A percentile compares a stretch with the other conserved stretches of the same genome.
phyloP scores from a whole-genome alignment of 306 rosid genomes.

The Lathyrus sativus region DNA sequence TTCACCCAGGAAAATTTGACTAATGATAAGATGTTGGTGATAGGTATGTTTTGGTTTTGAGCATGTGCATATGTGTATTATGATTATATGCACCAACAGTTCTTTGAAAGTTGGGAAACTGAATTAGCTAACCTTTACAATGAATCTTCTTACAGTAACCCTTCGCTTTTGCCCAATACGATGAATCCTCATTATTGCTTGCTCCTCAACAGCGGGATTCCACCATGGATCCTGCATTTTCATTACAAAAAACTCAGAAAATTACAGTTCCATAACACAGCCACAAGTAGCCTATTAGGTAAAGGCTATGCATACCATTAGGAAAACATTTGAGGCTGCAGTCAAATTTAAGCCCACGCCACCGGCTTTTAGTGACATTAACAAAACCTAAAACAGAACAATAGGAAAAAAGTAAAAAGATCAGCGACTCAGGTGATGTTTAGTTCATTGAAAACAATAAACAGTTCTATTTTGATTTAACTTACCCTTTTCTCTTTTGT shows the following conservation, averaged over 20 bases:
- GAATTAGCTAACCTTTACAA: slow-evolving; percentile 42
- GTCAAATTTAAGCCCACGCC: slow-evolving; percentile 96
- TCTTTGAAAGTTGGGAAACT: slow-evolving; percentile 9
- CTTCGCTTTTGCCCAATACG: slow-evolving; percentile 75
- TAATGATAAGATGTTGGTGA: not conserved
- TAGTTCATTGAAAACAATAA: slow-evolving; percentile 1
- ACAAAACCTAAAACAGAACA: slow-evolving; percentile 57
- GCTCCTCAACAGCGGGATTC: slow-evolving; percentile 98
- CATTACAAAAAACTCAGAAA: not conserved
- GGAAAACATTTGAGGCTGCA: slow-evolving; percentile 80
- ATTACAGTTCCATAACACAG: not conserved
- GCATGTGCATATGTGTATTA: not conserved
- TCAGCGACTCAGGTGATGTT: not conserved
- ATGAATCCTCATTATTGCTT: slow-evolving; percentile 91
- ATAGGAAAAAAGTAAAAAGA: not conserved
- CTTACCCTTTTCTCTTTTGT: slow-evolving; percentile 60
- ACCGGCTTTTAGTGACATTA: slow-evolving; percentile 81
- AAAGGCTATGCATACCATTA: slow-evolving; percentile 56
- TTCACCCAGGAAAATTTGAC: slow-evolving; percentile 19
- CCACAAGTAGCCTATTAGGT: not conserved
- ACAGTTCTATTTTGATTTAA: slow-evolving; percentile 1
- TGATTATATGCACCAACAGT: slow-evolving; percentile 7
- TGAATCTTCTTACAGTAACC: slow-evolving; percentile 45
- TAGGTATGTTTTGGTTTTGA: not conserved
- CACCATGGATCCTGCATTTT: slow-evolving; percentile 85